These are phyloP conservation scores for Eimeria necatrix DNA, from an alignment of 169 alveolate genomes.

Conservation along the genomic window DNA sequence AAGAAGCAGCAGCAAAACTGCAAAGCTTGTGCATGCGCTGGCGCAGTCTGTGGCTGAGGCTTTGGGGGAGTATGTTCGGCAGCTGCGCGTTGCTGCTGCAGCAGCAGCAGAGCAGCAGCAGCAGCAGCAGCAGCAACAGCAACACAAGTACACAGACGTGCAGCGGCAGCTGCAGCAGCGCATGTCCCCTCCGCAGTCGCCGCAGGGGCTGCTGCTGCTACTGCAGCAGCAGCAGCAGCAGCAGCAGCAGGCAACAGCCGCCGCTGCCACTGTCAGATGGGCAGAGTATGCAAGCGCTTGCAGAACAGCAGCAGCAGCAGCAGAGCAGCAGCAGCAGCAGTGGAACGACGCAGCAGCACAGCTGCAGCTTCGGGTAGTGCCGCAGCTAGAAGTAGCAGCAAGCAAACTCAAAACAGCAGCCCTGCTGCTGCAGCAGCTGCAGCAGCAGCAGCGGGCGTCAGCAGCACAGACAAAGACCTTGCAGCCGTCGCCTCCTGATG, in stretches of 20 bases:
- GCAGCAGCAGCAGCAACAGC: too few relatives aligned
- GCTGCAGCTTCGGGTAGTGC: neutral
- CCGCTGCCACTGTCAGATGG: neutral
- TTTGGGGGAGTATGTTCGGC: neutral
- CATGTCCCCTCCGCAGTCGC: too few relatives aligned
- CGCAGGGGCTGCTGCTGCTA: too few relatives aligned
- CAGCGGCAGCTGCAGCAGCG: too few relatives aligned
- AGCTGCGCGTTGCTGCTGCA: constrained; percentile 44
- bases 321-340: constrained; percentile 31
- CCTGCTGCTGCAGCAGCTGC: constrained; percentile 25
- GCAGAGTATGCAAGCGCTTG: neutral
- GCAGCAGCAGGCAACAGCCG: neutral
- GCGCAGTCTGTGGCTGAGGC: neutral
- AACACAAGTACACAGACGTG: too few relatives aligned
- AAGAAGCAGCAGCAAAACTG: neutral
- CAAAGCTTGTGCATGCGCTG: neutral
- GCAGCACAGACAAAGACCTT: neutral
- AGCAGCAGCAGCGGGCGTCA: neutral
- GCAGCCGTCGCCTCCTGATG: too few relatives aligned
- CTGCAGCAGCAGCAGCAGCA: neutral
- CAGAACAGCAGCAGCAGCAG: constrained; percentile 25
- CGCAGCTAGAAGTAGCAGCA: constrained; percentile 8
- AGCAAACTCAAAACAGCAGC: neutral
- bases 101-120: constrained; percentile 2
- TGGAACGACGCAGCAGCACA: neutral